A percentile compares a stretch with the other conserved stretches of the same genome.
phyloP scores from a whole-genome alignment of 768 basidiomycete genomes.

The Podaxis pistillaris region DNA sequence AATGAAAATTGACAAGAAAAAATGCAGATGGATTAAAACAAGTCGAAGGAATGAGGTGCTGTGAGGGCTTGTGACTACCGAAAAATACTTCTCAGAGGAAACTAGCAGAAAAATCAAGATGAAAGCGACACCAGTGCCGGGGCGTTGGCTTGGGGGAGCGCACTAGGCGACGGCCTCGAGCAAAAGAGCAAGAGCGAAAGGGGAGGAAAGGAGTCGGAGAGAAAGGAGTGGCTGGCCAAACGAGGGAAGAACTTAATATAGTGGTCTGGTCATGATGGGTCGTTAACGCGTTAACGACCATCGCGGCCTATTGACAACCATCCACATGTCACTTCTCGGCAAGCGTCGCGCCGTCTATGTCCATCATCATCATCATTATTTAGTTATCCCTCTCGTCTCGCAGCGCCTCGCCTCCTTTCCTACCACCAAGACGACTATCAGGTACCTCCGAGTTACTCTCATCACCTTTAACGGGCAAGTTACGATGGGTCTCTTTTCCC shows the following conservation, averaged over 20 bases:
- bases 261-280: background rate
- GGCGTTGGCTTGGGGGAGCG: constrained; percentile 33
- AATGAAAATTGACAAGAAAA: constrained; percentile 15
- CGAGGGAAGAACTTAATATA: constrained; percentile 2
- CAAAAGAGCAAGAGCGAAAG: constrained; percentile 13
- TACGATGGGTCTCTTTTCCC: background rate
- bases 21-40: constrained; percentile 9
- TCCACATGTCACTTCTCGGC: constrained; percentile 11
- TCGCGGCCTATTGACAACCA: constrained; percentile 3
- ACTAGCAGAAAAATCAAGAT: background rate
- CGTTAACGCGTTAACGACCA: constrained; percentile 8
- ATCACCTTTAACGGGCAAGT: background rate
- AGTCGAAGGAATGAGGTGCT: constrained; percentile 8
- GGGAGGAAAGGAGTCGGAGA: constrained; percentile 15
- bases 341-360: background rate
- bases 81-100: constrained; percentile 18
- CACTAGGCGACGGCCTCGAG: constrained; percentile 39
- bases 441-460: background rate
- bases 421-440: background rate
- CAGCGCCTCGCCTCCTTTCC: background rate
- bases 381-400: background rate
- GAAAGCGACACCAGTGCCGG: constrained; percentile 50
- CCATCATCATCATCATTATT: background rate
- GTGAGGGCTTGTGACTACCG: constrained; percentile 23
- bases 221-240: background rate